Base-by-base conservation (phyloP, 2,329 filamentous ascomycete genomes). In the Fusarium torulosum region DNA sequence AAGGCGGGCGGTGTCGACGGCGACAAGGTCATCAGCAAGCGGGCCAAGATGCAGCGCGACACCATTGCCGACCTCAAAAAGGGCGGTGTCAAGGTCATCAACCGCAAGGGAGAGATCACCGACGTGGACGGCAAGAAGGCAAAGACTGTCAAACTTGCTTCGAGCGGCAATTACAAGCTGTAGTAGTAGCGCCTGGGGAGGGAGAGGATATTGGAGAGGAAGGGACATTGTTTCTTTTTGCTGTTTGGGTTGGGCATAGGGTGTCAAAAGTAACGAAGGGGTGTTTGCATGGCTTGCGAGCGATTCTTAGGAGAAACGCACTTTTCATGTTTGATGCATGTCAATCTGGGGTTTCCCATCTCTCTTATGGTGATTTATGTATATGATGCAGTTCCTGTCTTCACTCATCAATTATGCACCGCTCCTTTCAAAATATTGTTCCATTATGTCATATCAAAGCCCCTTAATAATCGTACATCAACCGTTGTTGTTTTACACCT, bases 31-130 rank as follows among this genome's bases (percentile, higher is more conserved):
- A 78, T 85, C 72, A 83, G 82, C 73, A 90, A 86, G 80, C 90
- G 89, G 78, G 85, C 79, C 54, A 75, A 79, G 77, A 77, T 76
- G 76, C 76, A 79, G 73, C 76, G 75, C 56, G 76, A 82, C 38
- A 83, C 92, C 40, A 76, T 93, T 54, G 87, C 87, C 3, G 87
- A 90, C 58, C 81, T 95, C 75, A 93, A 91, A 83, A 92, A 91
- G 85, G 94, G 92, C 52, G 92, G 92, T 62, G 95, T 97, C 72
- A 95, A 91, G 84, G 87, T 98, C 62, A 96, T 97, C 80, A 94
- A 94, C 66, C 92, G 91, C 80, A 94, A 93, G 83, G 95, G 95
- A 52, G 90, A 94, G 78, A 82, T 97, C 54, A 90, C 90, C 19
- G 91, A 96, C 80, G 86, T 97, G 33, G 89, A 96, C 71, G 94